These are phyloP conservation scores for Persicaria maculosa DNA, from an alignment of 148 eudicot species.

Conservation along the genomic window DNA sequence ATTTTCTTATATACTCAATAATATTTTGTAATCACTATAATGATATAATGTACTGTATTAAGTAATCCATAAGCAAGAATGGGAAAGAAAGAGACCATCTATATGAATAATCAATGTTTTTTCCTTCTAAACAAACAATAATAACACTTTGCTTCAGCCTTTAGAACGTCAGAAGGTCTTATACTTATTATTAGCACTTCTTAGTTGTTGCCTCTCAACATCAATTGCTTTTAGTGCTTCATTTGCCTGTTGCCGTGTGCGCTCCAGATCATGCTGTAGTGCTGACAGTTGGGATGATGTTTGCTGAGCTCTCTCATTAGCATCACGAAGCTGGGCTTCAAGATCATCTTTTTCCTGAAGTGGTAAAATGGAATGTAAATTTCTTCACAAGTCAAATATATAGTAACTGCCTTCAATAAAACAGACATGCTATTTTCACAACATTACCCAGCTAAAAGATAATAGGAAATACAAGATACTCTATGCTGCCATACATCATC, in stretches of 20 bases:
- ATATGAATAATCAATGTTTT: neutral
- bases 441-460: too few species aligned
- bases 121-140: neutral
- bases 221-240: constrained; percentile 94
- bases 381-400: constrained; percentile 9
- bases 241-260: constrained; percentile 80
- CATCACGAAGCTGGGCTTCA: constrained; percentile 68
- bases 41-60: neutral
- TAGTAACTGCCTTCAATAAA: neutral
- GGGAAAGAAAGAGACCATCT: neutral
- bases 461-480: neutral
- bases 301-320: constrained; percentile 66
- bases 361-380: neutral
- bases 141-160: neutral
- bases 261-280: constrained; percentile 87
- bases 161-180: constrained; percentile 15
- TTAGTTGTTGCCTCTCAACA: constrained; percentile 78
- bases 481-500: neutral
- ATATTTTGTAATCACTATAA: neutral
- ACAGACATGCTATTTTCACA: too few species aligned
- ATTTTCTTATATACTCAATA: neutral
- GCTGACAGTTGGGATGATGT: constrained; percentile 65
- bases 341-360: constrained; percentile 89
- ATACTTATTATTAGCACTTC: constrained; percentile 95
- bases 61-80: neutral